Percentiles rank a stretch among this genome's conserved stretches.
Evolutionary conservation across 495 filamentous ascomycete genomes (phyloP).

Genomic region (Aspergillus panamensis): DNA sequence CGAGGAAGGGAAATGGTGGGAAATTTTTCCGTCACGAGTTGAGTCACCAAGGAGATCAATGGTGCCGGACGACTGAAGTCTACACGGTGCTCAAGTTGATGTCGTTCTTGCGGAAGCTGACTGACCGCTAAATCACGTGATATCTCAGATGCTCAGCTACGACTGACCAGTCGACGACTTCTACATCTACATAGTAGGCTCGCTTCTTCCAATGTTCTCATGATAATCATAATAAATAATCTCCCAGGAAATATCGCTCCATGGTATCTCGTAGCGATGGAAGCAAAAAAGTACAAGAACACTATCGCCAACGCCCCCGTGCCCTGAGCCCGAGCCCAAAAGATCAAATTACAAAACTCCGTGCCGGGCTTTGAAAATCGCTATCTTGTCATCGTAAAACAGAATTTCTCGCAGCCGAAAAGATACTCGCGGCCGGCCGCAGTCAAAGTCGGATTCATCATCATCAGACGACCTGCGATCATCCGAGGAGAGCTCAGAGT

Average conservation of each 20-base stretch:
- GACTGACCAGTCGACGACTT: not conserved
- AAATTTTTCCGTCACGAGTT: not conserved
- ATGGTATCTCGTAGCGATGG: slow-evolving; percentile 19
- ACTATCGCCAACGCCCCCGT: slow-evolving; percentile 10
- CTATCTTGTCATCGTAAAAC: slow-evolving; percentile 86
- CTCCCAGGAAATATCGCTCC: not conserved
- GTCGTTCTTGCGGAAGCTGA: slow-evolving; percentile 11
- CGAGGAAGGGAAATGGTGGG: not conserved
- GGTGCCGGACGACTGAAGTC: slow-evolving; percentile 2
- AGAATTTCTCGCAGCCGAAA: slow-evolving; percentile 78
- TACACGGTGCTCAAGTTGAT: not conserved
- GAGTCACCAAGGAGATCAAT: slow-evolving; percentile 4
- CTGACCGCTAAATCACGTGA: slow-evolving; percentile 15
- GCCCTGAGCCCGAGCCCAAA: not conserved
- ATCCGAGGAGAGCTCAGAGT: slow-evolving; percentile 36
- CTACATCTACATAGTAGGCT: too few relatives aligned
- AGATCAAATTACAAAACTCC: slow-evolving; percentile 55
- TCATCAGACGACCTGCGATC: slow-evolving; percentile 44
- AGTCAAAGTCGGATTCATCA: slow-evolving; percentile 51
- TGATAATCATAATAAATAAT: slow-evolving; percentile 1
- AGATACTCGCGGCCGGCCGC: slow-evolving; percentile 44
- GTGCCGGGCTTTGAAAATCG: slow-evolving; percentile 77
- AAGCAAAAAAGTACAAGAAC: slow-evolving; percentile 7
- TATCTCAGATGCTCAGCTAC: not conserved
- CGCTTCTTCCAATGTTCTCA: not conserved